Conservation (phyloP, 768 basidiomycete genomes). For the Lactarius trivialis region DNA sequence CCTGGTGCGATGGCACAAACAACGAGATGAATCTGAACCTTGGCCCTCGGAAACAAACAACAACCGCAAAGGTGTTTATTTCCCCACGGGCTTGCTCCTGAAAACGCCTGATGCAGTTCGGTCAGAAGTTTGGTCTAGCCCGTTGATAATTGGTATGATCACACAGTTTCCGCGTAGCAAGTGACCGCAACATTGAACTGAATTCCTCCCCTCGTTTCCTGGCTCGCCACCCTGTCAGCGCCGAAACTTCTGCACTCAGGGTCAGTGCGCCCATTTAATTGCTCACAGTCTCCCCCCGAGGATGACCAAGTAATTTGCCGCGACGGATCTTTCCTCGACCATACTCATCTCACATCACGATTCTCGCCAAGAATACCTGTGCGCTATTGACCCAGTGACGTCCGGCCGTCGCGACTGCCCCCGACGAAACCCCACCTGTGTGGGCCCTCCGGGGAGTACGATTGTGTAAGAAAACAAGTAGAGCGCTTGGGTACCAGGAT, state of each 20-base stretch:
- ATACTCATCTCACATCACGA: background rate
- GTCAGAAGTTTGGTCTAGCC: background rate
- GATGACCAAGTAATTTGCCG: background rate
- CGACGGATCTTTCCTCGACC: slow-evolving; percentile 24
- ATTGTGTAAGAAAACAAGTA: background rate
- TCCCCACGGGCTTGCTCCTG: background rate
- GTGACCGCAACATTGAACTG: slow-evolving; percentile 1
- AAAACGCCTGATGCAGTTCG: background rate
- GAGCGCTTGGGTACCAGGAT: background rate
- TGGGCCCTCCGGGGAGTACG: background rate
- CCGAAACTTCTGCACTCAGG: background rate
- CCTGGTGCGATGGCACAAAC: background rate
- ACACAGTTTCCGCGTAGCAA: slow-evolving; percentile 15
- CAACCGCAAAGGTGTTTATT: slow-evolving; percentile 3
- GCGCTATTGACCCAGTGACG: background rate
- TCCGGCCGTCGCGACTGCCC: background rate
- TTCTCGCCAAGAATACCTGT: background rate
- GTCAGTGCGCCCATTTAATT: background rate
- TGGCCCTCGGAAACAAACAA: background rate
- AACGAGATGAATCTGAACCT: background rate
- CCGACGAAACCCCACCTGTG: background rate
- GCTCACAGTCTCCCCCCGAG: background rate
- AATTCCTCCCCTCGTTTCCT: background rate
- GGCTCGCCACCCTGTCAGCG: slow-evolving; percentile 2
- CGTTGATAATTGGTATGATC: slow-evolving; percentile 14